Conservation (phyloP, 2,329 filamentous ascomycete species). For the Xylaria sp. region DNA sequence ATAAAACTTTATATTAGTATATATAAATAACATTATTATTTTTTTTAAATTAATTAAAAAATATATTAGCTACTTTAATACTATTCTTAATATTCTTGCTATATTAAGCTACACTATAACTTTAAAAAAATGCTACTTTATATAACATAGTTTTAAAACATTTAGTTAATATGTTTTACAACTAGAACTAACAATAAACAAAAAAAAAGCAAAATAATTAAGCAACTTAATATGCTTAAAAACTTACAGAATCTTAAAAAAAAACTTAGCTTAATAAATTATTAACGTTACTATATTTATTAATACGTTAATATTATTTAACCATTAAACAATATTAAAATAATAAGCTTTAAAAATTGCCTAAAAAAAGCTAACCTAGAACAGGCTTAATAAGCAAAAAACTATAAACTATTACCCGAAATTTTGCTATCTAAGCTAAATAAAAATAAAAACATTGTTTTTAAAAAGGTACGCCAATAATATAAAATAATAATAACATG, state of each 20-base stretch:
- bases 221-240: background rate
- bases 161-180: too few species aligned
- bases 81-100: too few species aligned
- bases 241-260: background rate
- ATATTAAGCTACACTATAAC: too few species aligned
- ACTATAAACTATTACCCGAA: background rate
- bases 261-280: background rate
- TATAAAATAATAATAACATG: background rate
- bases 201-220: slow-evolving; percentile 5
- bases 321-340: slow-evolving; percentile 2
- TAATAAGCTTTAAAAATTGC: slow-evolving; percentile 5
- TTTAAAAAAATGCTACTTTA: too few species aligned
- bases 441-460: background rate
- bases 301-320: background rate
- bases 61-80: too few species aligned
- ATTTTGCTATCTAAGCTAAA: background rate
- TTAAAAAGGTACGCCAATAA: background rate
- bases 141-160: too few species aligned
- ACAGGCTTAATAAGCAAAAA: background rate
- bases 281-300: background rate
- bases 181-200: too few species aligned
- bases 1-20: too few species aligned
- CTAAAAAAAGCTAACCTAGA: slow-evolving; percentile 7
- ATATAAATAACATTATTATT: too few species aligned
- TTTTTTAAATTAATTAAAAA: too few species aligned